Evolutionary conservation across 2,329 filamentous ascomycete species (phyloP).

Genomic region (Exophiala lecanii-corni): DNA sequence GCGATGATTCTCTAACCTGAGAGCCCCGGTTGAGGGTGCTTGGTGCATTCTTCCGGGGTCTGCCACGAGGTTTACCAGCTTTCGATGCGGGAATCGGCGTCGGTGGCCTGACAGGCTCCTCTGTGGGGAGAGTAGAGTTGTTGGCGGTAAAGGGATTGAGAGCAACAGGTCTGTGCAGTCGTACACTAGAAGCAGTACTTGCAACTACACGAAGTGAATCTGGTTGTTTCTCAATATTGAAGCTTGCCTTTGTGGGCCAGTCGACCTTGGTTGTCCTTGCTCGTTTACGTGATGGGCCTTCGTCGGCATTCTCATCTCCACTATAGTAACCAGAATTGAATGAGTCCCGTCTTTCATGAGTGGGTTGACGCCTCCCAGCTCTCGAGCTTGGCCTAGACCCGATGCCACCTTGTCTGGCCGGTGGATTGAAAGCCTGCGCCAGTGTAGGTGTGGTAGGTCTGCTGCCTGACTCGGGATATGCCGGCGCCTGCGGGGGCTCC

Average conservation of each 20-base stretch:
- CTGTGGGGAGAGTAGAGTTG: slow-evolving; percentile 28
- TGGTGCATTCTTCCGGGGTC: slow-evolving; percentile 26
- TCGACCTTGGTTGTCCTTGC: slow-evolving; percentile 71
- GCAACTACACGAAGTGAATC: slow-evolving; percentile 86
- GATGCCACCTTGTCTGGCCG: slow-evolving; percentile 12
- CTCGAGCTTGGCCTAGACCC: slow-evolving; percentile 23
- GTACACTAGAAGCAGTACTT: slow-evolving; percentile 81
- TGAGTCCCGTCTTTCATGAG: slow-evolving; percentile 42
- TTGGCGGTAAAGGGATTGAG: slow-evolving; percentile 35
- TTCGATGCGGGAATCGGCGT: slow-evolving; percentile 38
- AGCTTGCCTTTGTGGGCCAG: slow-evolving; percentile 63
- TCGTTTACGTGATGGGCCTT: slow-evolving; percentile 66
- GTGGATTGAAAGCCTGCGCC: slow-evolving; percentile 12
- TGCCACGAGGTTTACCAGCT: slow-evolving; percentile 22
- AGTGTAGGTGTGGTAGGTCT: slow-evolving; percentile 22
- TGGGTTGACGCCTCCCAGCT: slow-evolving; percentile 15
- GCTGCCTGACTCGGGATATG: slow-evolving; percentile 18
- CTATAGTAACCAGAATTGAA: slow-evolving; percentile 61
- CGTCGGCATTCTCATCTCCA: slow-evolving; percentile 57
- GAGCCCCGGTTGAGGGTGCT: slow-evolving; percentile 61
- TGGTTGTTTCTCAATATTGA: slow-evolving; percentile 63
- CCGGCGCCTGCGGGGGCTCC: slow-evolving; percentile 21
- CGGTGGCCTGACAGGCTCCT: slow-evolving; percentile 44
- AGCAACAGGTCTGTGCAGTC: slow-evolving; percentile 70
- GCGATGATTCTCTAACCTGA: slow-evolving; percentile 42